Percentiles rank a stretch among this genome's conserved stretches.
phyloP scores from a whole-genome alignment of 345 rosid species.

The Mercurialis annua region DNA sequence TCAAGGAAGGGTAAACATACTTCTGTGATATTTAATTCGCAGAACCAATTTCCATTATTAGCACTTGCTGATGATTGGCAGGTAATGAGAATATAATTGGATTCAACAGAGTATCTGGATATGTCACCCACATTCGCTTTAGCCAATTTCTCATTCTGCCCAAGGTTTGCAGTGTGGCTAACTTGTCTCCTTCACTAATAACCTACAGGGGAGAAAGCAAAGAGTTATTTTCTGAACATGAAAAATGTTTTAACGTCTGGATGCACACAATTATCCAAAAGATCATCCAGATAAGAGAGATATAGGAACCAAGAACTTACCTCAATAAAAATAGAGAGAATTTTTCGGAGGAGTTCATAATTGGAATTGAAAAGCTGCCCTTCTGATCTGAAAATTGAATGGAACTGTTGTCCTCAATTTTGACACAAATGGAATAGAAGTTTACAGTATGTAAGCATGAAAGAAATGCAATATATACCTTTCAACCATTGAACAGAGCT shows the following conservation, averaged over 20 bases:
- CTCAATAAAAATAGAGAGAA: constrained; percentile 15
- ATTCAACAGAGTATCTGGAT: background rate
- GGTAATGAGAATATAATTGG: background rate
- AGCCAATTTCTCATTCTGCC: background rate
- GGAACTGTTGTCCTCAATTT: background rate
- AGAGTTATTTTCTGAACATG: too few relatives aligned
- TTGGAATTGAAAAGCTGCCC: constrained; percentile 5
- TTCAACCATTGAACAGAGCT: constrained; percentile 20
- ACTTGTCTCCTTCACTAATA: background rate
- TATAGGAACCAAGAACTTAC: background rate
- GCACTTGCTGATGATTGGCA: background rate
- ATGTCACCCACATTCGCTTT: background rate
- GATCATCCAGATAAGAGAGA: background rate
- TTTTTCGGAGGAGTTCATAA: constrained; percentile 6
- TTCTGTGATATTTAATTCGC: too few relatives aligned
- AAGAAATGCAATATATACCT: background rate
- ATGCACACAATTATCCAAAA: too few relatives aligned
- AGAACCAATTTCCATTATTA: background rate
- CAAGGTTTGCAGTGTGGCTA: background rate
- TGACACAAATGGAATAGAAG: background rate
- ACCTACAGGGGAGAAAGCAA: background rate
- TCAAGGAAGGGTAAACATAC: too few relatives aligned
- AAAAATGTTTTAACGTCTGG: too few relatives aligned
- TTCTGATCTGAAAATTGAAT: constrained; percentile 17
- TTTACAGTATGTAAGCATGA: background rate